Percentiles rank a stretch among this genome's conserved stretches.
phyloP scores from a whole-genome alignment of 306 rosid genomes.

The Lotus japonicus region DNA sequence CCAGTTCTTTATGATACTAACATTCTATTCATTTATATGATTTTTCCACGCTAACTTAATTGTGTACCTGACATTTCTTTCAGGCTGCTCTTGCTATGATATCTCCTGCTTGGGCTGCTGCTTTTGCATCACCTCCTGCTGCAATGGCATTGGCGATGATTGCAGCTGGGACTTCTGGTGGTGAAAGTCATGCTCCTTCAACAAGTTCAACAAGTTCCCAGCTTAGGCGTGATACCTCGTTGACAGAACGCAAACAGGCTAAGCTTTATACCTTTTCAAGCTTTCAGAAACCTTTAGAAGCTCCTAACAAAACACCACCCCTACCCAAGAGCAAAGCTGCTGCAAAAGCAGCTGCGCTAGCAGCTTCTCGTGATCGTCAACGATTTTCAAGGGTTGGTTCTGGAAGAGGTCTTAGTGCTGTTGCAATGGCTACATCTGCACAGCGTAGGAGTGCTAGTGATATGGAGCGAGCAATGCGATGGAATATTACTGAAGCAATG shows the following conservation, averaged over 20 bases:
- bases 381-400: conserved; percentile 88
- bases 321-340: conserved; percentile 90
- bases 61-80: conserved; percentile 27
- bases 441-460: conserved; percentile 82
- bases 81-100: conserved; percentile 91
- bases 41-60: conserved; percentile 11
- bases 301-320: conserved; percentile 48
- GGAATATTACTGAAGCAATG: conserved; percentile 95
- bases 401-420: conserved; percentile 97
- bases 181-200: conserved; percentile 60
- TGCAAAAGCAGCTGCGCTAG: conserved; percentile 91
- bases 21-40: background rate
- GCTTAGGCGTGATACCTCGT: conserved; percentile 78
- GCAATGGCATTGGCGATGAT: conserved; percentile 99
- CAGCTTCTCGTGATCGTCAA: conserved; percentile 91
- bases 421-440: conserved; percentile 99
- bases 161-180: conserved; percentile 97
- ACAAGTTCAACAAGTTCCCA: conserved; percentile 39
- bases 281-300: conserved; percentile 77
- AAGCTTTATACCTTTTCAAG: conserved; percentile 88
- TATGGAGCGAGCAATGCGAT: conserved; percentile 80
- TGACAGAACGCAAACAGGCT: conserved; percentile 72
- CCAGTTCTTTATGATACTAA: background rate
- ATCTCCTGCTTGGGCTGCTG: conserved; percentile 98
- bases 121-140: conserved; percentile 98